These are phyloP conservation scores for Hymenoscyphus scutula DNA, from an alignment of 2,329 filamentous ascomycete species.

Conservation along the genomic window DNA sequence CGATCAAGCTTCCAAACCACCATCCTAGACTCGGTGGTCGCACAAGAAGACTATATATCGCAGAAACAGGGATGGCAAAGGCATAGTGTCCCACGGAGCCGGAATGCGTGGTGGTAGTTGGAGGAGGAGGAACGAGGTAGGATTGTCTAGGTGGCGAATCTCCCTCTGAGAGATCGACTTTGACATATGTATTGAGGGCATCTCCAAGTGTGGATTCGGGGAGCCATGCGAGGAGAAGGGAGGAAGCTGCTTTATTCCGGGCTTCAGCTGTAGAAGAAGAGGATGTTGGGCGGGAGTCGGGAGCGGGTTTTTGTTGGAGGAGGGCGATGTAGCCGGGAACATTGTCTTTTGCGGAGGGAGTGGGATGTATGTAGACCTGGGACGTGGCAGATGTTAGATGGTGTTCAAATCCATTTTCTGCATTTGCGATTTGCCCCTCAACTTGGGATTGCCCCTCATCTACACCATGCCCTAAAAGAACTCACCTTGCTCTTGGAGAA, in stretches of 20 bases:
- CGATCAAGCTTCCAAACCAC: constrained; percentile 96
- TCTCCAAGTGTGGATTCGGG: constrained; percentile 87
- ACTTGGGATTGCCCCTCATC: not conserved
- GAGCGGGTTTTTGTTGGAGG: constrained; percentile 75
- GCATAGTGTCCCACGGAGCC: constrained; percentile 76
- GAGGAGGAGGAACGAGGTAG: constrained; percentile 87
- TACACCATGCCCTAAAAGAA: constrained; percentile 10
- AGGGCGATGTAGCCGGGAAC: constrained; percentile 91
- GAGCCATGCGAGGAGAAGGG: constrained; percentile 87
- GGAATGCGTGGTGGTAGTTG: constrained; percentile 75
- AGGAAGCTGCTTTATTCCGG: constrained; percentile 56
- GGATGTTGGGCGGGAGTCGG: constrained; percentile 31
- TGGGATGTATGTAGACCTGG: constrained; percentile 93
- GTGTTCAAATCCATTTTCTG: constrained; percentile 17
- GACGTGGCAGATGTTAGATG: constrained; percentile 25
- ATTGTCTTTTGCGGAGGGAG: constrained; percentile 90
- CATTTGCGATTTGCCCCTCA: not conserved
- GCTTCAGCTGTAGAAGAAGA: constrained; percentile 43
- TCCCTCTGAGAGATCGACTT: constrained; percentile 83
- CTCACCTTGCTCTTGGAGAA: constrained; percentile 93
- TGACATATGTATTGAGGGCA: constrained; percentile 85
- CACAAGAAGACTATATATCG: constrained; percentile 87
- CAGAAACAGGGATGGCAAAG: constrained; percentile 85
- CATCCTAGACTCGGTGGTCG: constrained; percentile 91
- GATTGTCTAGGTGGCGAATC: constrained; percentile 80